Percentiles rank a stretch among this genome's conserved stretches.
phyloP scores from a whole-genome alignment of 495 filamentous ascomycete genomes.

The Tuber umbilicatum region DNA sequence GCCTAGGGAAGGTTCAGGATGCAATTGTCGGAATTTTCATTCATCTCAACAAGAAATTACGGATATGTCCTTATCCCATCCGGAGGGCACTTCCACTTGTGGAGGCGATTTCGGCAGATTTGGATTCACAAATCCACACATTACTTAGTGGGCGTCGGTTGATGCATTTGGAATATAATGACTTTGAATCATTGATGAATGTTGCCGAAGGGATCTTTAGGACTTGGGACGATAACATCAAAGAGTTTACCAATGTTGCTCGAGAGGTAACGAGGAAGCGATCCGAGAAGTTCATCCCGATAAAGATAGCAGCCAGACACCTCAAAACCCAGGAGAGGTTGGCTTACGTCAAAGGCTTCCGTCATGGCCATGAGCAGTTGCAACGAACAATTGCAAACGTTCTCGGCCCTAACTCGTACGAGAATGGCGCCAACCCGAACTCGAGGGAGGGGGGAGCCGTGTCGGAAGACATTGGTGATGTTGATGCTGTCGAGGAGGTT shows the following conservation, averaged over 20 bases:
- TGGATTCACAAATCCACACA: slow-evolving; percentile 76
- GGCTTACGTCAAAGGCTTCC: slow-evolving; percentile 87
- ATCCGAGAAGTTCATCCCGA: slow-evolving; percentile 95
- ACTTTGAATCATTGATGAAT: slow-evolving; percentile 79
- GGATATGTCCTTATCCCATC: slow-evolving; percentile 90
- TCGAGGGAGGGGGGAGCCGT: slow-evolving; percentile 56
- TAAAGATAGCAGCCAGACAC: slow-evolving; percentile 84
- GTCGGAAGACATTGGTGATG: slow-evolving; percentile 90
- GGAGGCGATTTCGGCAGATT: slow-evolving; percentile 90
- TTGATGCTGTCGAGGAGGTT: slow-evolving; percentile 97
- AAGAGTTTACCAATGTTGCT: slow-evolving; percentile 95
- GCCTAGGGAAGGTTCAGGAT: slow-evolving; percentile 81
- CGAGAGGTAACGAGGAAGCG: slow-evolving; percentile 84
- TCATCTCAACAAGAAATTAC: slow-evolving; percentile 93
- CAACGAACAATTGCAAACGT: slow-evolving; percentile 94
- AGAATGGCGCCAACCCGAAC: slow-evolving; percentile 49
- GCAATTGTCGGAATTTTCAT: slow-evolving; percentile 78
- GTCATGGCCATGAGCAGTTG: slow-evolving; percentile 92
- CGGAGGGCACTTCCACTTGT: slow-evolving; percentile 87
- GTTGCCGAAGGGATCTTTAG: slow-evolving; percentile 77
- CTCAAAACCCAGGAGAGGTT: slow-evolving; percentile 78
- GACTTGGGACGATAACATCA: slow-evolving; percentile 89
- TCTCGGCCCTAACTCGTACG: slow-evolving; percentile 62
- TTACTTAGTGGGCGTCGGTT: slow-evolving; percentile 78
- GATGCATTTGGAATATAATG: slow-evolving; percentile 83